Evolutionary conservation across 441 rosid genomes (phyloP).

Genomic region (Croton laevigatus): DNA sequence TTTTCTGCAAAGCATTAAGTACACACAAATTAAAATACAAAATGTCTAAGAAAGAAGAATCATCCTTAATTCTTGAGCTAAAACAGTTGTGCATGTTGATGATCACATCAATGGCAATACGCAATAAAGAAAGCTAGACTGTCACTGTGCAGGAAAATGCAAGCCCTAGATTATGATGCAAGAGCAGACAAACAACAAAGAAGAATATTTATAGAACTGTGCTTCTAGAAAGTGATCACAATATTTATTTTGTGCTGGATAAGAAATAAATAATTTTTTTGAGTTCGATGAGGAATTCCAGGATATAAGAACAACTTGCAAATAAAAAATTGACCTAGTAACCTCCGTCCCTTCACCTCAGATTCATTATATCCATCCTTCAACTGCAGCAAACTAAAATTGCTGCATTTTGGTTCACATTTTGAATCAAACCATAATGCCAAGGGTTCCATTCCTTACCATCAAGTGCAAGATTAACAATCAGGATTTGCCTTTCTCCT

Average conservation of each 20-base stretch:
- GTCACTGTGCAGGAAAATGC: background rate
- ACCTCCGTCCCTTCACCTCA: background rate
- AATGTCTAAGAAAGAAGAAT: background rate
- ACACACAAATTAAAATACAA: conserved; percentile 10
- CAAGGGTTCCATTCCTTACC: background rate
- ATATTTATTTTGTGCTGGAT: background rate
- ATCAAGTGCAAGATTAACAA: background rate
- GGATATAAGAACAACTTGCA: background rate
- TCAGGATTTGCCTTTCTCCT: background rate
- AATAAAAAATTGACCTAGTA: background rate
- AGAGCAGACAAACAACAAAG: too few species aligned
- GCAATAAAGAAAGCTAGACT: background rate
- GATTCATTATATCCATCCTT: conserved; percentile 2
- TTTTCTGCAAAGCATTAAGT: conserved; percentile 53
- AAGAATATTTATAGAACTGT: background rate
- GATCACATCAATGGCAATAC: background rate
- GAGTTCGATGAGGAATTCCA: background rate
- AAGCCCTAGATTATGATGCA: background rate
- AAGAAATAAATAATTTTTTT: background rate
- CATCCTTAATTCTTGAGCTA: background rate
- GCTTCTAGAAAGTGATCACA: background rate
- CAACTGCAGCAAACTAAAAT: background rate
- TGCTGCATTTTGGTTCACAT: conserved; percentile 4
- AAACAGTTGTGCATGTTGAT: background rate
- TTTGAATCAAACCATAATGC: background rate